Evolutionary conservation across 2,329 filamentous ascomycete species (phyloP).

Genomic region (Arachnomyces sp.): DNA sequence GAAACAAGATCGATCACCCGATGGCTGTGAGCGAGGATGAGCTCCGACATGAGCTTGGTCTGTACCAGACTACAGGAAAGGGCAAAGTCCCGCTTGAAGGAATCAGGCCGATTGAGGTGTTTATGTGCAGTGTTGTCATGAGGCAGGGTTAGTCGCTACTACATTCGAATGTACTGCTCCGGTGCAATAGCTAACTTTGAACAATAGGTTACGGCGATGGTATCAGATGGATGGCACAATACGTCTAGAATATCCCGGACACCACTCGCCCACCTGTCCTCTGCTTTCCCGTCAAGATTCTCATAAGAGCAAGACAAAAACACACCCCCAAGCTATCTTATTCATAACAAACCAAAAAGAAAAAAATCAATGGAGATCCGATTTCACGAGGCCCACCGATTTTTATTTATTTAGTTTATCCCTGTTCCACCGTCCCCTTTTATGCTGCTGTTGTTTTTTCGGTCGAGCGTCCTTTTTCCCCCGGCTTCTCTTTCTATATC

Average conservation of each 20-base stretch:
- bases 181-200: conserved; percentile 8
- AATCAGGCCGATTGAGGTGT: conserved; percentile 90
- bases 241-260: conserved; percentile 56
- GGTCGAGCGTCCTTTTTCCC: neutral
- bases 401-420: neutral
- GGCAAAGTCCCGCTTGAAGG: conserved; percentile 88
- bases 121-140: conserved; percentile 99
- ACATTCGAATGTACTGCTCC: neutral
- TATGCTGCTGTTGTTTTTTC: neutral
- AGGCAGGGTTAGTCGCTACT: conserved; percentile 61
- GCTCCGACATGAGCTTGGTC: conserved; percentile 79
- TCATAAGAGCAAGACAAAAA: neutral
- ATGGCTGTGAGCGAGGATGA: conserved; percentile 94
- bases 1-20: conserved; percentile 99
- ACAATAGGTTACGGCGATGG: conserved; percentile 72
- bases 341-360: neutral
- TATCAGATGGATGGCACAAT: conserved; percentile 88
- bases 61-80: conserved; percentile 96
- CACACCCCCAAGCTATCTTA: neutral
- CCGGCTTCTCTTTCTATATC: neutral
- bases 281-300: neutral
- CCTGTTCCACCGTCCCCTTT: neutral
- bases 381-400: no score
- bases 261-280: neutral
- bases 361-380: neutral